phyloP scores from a whole-genome alignment of 306 rosid species.

The Sechiopsis laciniata region DNA sequence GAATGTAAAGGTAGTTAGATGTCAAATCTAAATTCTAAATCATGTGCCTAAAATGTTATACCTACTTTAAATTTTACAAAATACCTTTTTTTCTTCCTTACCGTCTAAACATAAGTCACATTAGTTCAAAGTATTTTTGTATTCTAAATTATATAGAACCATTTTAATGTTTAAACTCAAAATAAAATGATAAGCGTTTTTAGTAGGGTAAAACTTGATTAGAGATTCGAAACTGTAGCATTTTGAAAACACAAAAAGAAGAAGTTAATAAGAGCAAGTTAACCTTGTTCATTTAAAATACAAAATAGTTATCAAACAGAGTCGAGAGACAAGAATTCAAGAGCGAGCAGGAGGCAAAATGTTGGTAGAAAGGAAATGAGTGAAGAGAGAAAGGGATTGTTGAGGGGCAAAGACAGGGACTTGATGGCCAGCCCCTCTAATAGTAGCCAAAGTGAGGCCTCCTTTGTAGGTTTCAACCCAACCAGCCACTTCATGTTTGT shows the following conservation, averaged over 20 bases:
- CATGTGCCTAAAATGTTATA: no score
- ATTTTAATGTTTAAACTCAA: background rate
- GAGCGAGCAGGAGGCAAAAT: conserved; percentile 37
- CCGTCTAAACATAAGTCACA: background rate
- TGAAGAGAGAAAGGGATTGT: conserved; percentile 45
- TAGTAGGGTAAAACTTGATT: background rate
- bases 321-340: background rate
- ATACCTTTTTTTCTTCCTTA: background rate
- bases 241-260: no score
- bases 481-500: conserved; percentile 44
- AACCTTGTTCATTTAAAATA: background rate
- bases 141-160: background rate
- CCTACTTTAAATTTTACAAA: no score
- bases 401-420: conserved; percentile 47
- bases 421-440: conserved; percentile 80
- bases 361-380: conserved; percentile 46
- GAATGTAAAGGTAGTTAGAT: no score
- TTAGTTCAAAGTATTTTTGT: background rate
- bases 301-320: background rate
- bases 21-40: no score
- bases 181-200: background rate
- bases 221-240: background rate
- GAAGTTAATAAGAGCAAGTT: background rate
- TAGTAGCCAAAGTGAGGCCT: conserved; percentile 49
- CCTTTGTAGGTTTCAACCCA: conserved; percentile 49